These are phyloP conservation scores for Starmerella sirachaensis DNA, from an alignment of 805 yeast species.

Conservation along the genomic window DNA sequence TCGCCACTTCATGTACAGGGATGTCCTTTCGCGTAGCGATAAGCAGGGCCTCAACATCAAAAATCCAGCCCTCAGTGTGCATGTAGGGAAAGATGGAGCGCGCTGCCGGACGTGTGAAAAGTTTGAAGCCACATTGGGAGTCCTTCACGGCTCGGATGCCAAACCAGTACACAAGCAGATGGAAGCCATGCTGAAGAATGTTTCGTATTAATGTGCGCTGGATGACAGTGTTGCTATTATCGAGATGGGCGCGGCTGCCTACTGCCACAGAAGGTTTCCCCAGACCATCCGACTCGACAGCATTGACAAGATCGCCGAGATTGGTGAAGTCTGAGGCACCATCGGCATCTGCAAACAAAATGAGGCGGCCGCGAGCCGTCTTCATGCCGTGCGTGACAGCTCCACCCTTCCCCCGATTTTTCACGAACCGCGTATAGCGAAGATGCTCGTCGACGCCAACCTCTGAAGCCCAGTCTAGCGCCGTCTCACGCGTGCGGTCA, in stretches of 20 bases:
- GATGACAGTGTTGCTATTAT: slow-evolving; percentile 91
- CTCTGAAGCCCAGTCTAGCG: slow-evolving; percentile 43
- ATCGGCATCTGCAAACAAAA: slow-evolving; percentile 92
- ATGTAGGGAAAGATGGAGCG: slow-evolving; percentile 63
- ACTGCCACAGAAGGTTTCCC: slow-evolving; percentile 52
- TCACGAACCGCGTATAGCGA: slow-evolving; percentile 54
- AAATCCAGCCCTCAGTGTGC: slow-evolving; percentile 98
- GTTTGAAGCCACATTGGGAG: slow-evolving; percentile 95
- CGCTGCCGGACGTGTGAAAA: slow-evolving; percentile 66
- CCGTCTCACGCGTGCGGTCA: slow-evolving; percentile 67
- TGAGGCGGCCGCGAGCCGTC: slow-evolving; percentile 56
- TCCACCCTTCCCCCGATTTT: slow-evolving; percentile 91
- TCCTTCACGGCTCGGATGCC: slow-evolving; percentile 81
- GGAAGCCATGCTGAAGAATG: slow-evolving; percentile 85
- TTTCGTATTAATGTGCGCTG: slow-evolving; percentile 79
- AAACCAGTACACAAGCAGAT: slow-evolving; percentile 70
- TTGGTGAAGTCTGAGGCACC: slow-evolving; percentile 84
- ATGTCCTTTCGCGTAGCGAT: slow-evolving; percentile 63
- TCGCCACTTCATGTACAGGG: slow-evolving; percentile 63
- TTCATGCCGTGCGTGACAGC: slow-evolving; percentile 91
- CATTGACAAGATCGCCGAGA: slow-evolving; percentile 38
- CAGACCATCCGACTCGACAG: slow-evolving; percentile 25
- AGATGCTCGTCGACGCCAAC: slow-evolving; percentile 48
- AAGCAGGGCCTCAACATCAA: slow-evolving; percentile 85
- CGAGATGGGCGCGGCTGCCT: slow-evolving; percentile 96